phyloP scores from a whole-genome alignment of 2,329 filamentous ascomycete genomes.

The Aureobasidium sp. region DNA sequence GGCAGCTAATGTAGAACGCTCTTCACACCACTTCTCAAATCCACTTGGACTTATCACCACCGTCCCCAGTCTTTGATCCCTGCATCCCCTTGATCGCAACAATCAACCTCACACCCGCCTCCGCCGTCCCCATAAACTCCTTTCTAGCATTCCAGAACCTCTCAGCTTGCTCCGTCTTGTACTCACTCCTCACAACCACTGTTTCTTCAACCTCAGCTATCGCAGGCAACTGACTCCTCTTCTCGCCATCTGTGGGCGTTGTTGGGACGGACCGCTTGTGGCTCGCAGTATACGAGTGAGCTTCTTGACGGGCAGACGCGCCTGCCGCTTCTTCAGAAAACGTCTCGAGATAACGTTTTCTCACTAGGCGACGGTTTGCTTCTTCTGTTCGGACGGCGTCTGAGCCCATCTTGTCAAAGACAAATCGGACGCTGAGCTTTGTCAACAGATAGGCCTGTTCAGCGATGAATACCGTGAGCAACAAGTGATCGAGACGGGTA shows the following conservation, averaged over 20 bases:
- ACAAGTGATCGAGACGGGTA: not conserved
- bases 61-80: not conserved
- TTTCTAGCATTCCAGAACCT: constrained; percentile 1
- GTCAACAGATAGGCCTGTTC: constrained; percentile 1
- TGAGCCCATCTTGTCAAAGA: constrained; percentile 7
- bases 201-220: not conserved
- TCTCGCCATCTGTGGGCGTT: not conserved
- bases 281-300: not conserved
- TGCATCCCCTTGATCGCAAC: constrained; percentile 5
- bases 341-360: constrained; percentile 8
- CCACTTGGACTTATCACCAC: not conserved
- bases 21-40: not conserved
- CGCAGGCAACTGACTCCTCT: not conserved
- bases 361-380: not conserved
- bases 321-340: constrained; percentile 2
- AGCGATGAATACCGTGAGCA: not conserved
- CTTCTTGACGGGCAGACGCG: not conserved
- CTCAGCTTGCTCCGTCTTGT: not conserved
- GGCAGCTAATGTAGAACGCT: not conserved
- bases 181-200: not conserved
- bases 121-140: not conserved
- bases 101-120: not conserved
- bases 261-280: not conserved
- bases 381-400: constrained; percentile 1
- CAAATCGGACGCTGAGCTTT: not conserved